Base-by-base conservation (phyloP, 805 yeast species). In the Candida chilensis region DNA sequence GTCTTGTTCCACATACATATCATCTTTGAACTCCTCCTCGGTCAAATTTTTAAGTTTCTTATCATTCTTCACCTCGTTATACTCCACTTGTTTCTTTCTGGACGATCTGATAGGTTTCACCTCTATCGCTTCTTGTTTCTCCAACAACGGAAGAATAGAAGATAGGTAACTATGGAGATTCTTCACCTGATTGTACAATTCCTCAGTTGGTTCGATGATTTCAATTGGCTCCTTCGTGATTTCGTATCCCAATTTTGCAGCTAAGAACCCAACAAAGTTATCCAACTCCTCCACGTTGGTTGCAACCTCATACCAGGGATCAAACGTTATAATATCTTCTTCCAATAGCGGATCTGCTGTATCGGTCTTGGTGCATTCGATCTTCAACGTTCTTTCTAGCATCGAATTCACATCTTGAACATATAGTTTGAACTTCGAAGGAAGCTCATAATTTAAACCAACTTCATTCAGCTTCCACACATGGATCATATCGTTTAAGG, bases 381-480 rank as follows among this genome's bases (percentile, higher is more conserved):
- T 36, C 2, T 36, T 34, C 9, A 62, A 45, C 2, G 54, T 37
- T 3, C 48, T 49, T 5, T 36, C 34, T 27, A 63, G 41, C 48
- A 57, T 43, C 16, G 41, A 33, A 33, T 59, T 54, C 2, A 56
- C 57, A 37, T 63, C 67, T 31, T 61, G 60, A 11, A 63, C 67
- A 34, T 60, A 63, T 18, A 63, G 37, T 28, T 57, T 60, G 47
- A 63, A 63, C 3, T 39, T 33, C 1, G 63, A 48, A 1, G 57
- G 48, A 5, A 35, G 24, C 5, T 32, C 24, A 7, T 27, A 9
- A 8, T 35, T 31, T 22, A 28, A 27, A 13, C 20, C 17, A 6
- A 25, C 27, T n/a, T 26, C 17, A 24, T 20, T 16, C 21, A 31
- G 32, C 2, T 45, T 29, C 42, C 48, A 44, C 5, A 43, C 37